Conservation (phyloP, 2,329 filamentous ascomycete genomes). For the Pseudogymnoascus sp. region DNA sequence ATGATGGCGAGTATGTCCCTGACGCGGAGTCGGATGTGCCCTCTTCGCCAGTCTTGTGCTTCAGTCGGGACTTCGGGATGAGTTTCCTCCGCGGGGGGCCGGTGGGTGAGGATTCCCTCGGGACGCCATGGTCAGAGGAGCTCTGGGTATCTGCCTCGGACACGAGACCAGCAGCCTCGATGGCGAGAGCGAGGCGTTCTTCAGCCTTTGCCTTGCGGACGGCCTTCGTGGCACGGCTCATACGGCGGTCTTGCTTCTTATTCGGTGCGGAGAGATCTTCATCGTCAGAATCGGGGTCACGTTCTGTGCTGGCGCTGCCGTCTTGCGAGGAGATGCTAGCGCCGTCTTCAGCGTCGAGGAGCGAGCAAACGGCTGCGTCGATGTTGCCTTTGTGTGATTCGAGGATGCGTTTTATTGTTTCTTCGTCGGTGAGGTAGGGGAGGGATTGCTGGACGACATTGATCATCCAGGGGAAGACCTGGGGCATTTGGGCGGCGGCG, state of each 20-base stretch:
- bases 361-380: constrained; percentile 40
- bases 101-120: neutral
- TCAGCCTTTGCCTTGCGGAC: constrained; percentile 9
- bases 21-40: neutral
- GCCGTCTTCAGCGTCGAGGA: constrained; percentile 40
- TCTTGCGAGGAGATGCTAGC: constrained; percentile 34
- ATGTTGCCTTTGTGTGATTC: constrained; percentile 42
- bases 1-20: neutral
- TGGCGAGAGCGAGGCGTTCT: neutral
- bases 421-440: constrained; percentile 40
- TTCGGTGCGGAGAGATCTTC: constrained; percentile 37
- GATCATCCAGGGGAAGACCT: constrained; percentile 46
- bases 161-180: neutral
- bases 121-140: neutral
- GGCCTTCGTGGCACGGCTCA: constrained; percentile 11
- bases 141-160: neutral
- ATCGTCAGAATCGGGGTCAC: constrained; percentile 42
- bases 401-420: constrained; percentile 42
- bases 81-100: neutral
- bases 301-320: constrained; percentile 40
- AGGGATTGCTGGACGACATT: constrained; percentile 42
- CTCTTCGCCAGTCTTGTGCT: neutral
- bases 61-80: neutral
- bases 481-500: constrained; percentile 32
- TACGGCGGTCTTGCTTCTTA: constrained; percentile 32